Evolutionary conservation across 306 rosid species (phyloP).

Genomic region (Cicer chorassanicum): DNA sequence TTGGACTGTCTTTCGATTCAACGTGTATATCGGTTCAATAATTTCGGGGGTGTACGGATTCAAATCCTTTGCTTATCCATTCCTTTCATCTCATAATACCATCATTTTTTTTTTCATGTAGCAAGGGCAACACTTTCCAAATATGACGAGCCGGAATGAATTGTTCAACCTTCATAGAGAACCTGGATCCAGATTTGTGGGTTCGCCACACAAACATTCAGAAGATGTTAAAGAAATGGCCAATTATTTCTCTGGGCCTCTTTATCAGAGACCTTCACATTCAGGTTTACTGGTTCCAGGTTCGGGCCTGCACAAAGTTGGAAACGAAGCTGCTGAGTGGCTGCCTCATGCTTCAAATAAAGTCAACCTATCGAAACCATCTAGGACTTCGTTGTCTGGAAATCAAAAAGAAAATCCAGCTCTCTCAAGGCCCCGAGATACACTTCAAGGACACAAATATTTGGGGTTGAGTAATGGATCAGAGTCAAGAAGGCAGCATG

Average conservation of each 20-base stretch:
- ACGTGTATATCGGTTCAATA: constrained; percentile 13
- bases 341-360: constrained; percentile 43
- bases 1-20: constrained; percentile 9
- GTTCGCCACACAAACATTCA: constrained; percentile 56
- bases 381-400: constrained; percentile 52
- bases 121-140: constrained; percentile 60
- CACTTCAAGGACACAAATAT: constrained; percentile 46
- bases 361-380: constrained; percentile 53
- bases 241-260: constrained; percentile 53
- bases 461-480: constrained; percentile 52
- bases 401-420: constrained; percentile 58
- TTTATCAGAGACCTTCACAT: constrained; percentile 56
- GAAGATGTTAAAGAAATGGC: constrained; percentile 48
- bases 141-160: constrained; percentile 56
- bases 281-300: constrained; percentile 77
- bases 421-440: constrained; percentile 44
- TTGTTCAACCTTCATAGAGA: constrained; percentile 56
- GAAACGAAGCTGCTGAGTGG: constrained; percentile 55
- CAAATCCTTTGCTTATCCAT: constrained; percentile 12
- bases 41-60: constrained; percentile 29
- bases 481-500: constrained; percentile 55
- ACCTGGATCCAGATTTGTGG: constrained; percentile 64
- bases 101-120: constrained; percentile 42
- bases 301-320: constrained; percentile 53
- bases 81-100: constrained; percentile 31